Conservation (phyloP, 371 early-diverging fungal genomes). For the Zychaea mexicana region DNA sequence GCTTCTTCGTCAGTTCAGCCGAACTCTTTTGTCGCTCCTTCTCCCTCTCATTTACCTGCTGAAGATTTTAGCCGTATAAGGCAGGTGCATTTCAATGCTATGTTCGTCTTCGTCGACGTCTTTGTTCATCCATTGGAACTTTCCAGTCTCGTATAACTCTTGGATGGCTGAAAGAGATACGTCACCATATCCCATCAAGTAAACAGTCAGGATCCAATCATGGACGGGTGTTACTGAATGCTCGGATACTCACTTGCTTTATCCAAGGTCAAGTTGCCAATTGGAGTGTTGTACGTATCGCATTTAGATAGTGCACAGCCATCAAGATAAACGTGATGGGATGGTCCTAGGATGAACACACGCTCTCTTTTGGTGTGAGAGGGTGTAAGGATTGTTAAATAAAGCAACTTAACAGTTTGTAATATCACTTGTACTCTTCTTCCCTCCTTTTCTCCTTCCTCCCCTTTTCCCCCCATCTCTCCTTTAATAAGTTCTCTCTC, state of each 20-base stretch:
- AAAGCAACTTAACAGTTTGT: too few species aligned
- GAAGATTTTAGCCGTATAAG: constrained; percentile 81
- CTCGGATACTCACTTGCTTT: constrained; percentile 37
- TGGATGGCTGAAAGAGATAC: constrained; percentile 45
- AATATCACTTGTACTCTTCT: background rate
- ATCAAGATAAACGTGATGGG: constrained; percentile 85
- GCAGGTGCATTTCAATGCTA: constrained; percentile 95
- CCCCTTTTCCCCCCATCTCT: background rate
- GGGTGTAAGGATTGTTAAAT: background rate
- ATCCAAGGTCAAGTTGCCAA: constrained; percentile 81
- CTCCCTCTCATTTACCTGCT: constrained; percentile 45
- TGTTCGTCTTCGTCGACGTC: constrained; percentile 90
- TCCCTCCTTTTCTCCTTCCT: too few species aligned
- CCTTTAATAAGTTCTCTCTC: too few species aligned
- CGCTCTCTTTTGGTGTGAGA: constrained; percentile 56
- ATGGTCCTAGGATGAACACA: constrained; percentile 91
- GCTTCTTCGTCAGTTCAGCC: background rate
- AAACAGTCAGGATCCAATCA: background rate
- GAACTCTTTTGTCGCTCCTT: background rate
- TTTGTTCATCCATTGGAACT: constrained; percentile 66
- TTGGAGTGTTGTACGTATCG: constrained; percentile 78
- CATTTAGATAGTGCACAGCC: constrained; percentile 81
- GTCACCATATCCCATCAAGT: background rate
- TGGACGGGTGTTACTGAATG: too few species aligned
- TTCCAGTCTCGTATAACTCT: constrained; percentile 61